Conservation (phyloP, 176 grass and related monocot genomes). For the Musa itinerans region DNA sequence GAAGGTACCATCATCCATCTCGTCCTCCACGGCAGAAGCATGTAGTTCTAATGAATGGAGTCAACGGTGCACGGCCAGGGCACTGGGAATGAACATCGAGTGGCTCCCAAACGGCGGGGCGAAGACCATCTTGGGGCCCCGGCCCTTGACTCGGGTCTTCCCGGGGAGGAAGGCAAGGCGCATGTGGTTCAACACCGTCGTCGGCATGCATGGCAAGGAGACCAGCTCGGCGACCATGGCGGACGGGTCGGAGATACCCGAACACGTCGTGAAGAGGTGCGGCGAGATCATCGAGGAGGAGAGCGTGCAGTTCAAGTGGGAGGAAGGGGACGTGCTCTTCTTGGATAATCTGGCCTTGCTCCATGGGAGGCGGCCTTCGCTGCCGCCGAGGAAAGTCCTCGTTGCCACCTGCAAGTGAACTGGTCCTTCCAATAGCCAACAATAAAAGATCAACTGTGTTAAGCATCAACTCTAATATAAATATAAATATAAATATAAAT, state of each 20-base stretch:
- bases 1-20: slow-evolving; percentile 2
- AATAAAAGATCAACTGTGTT: no score
- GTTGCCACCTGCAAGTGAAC: slow-evolving; percentile 69
- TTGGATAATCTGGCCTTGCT: slow-evolving; percentile 52
- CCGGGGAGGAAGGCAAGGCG: slow-evolving; percentile 16
- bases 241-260: slow-evolving; percentile 46
- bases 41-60: no score
- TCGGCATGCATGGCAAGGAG: slow-evolving; percentile 57
- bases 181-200: slow-evolving; percentile 75
- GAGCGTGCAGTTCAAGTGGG: slow-evolving; percentile 71
- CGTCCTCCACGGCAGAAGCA: no score
- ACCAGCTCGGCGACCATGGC: slow-evolving; percentile 41
- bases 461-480: no score
- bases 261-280: slow-evolving; percentile 38
- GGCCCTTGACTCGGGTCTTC: slow-evolving; percentile 44
- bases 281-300: slow-evolving; percentile 72
- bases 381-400: slow-evolving; percentile 48
- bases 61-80: slow-evolving; percentile 14
- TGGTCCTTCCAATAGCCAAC: neutral
- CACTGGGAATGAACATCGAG: slow-evolving; percentile 51
- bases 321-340: slow-evolving; percentile 57
- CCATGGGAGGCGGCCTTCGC: slow-evolving; percentile 42
- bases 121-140: slow-evolving; percentile 29
- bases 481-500: no score
- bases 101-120: slow-evolving; percentile 39